Base-by-base conservation (phyloP, 2,329 filamentous ascomycete species). In the Colletotrichum orbiculare region DNA sequence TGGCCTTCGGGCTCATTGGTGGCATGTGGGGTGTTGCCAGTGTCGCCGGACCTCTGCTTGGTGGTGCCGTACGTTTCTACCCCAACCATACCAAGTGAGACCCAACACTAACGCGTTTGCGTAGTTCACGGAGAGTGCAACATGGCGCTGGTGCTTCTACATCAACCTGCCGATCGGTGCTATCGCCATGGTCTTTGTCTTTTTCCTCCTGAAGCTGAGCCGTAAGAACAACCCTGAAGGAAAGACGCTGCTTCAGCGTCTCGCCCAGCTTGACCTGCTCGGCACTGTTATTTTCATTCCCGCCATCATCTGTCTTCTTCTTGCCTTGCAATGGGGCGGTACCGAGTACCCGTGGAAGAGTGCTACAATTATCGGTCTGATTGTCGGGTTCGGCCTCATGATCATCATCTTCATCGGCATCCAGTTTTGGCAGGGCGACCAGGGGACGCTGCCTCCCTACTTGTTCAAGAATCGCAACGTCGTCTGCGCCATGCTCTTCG, bases 321-420 rank as follows among this genome's bases (percentile, higher is more conserved):
- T 89, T 4, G 85, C 84, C 8, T 76, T 88, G 42, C 82, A 88
- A 69, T 88, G 83, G 82, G 86, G 85, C 12, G 86, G 86, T 8
- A 76, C 80, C 43, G 72, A 81, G 33, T 82, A 84, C 59, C 54
- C 85, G 4, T 89, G 85, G 86, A 76, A 72, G 61, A 79, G 77
- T 73, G 73, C 79, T 11, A 76, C 74, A 33, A 77, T 87, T 54
- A 82, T 87, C 42, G 84, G 82, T 2, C 74, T 87, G 17, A 81
- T 88, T 58, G 76, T 82, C 8, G 81, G 83, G 4, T 80, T 79
- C n/a, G 83, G 72, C 1, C 72, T 78, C 17, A 79, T 87, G 72
- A 73, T 78, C 13, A 60, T 72, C 60, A 67, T 82, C 35, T 89
- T 89, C 66, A 68, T 83, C 43, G 78, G 71, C 54, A 73, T 85